Base-by-base conservation (phyloP, 441 rosid genomes). In the Adansonia gregorii region DNA sequence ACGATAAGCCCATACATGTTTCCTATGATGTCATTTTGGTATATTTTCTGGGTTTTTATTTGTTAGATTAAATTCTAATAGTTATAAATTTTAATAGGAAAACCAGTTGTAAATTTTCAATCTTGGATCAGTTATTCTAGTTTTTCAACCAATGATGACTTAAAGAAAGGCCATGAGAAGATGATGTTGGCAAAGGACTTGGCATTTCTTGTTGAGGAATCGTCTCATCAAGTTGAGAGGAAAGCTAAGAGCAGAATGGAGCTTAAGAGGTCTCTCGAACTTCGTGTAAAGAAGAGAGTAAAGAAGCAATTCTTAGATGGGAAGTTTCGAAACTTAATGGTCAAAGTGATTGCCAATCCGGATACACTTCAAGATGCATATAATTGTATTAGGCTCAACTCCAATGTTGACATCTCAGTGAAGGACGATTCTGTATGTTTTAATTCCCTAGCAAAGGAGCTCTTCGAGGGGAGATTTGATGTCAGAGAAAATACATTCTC, bases 361-460 rank as follows among this genome's bases (percentile, higher is more conserved):
- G 88, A 87, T 72, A 94, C 95, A 19, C 97, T 95, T 67, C 87
- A 79, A 48, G 95, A 88, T 81, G 96, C 97, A 74, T 94, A 90
- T 56, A 76, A 88, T 51, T 90, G 88, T 76, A 79, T 92, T 71
- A 80, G 86, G 86, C 89, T 95, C 66, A 89, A 90, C 86, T 86
- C 92, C 11, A 91, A 89, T 78, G 89, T 92, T 63, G 86, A 89
- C 74, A 41, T 86, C 20, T 15, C 80, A 6, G 66, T 73, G 12
- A 72, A 74, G 73, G 52, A 70, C 74, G 88, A 79, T 0, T 61
- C n/a, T 60, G 49, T 89, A 52, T 83, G 82, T 35, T 88, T 87
- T 87, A 86, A 77, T 80, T 82, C 82, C 78, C 56, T 89, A 9
- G 92, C 92, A 10, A 86, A 89, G 67, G 94, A 94, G 85, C 94